phyloP scores from a whole-genome alignment of 176 grass and related monocot genomes.

The Phragmites australis region DNA sequence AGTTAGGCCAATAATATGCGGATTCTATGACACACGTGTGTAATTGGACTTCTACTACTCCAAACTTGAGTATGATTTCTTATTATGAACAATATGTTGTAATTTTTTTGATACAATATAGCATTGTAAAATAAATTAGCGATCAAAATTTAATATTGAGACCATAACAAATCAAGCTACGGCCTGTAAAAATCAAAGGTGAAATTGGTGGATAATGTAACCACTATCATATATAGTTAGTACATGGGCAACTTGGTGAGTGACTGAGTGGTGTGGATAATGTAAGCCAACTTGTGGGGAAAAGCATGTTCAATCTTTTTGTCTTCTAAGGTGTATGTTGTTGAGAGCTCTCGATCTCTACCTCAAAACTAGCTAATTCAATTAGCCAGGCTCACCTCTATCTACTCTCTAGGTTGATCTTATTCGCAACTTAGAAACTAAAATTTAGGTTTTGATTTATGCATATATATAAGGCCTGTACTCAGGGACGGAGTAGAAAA shows the following conservation, averaged over 20 bases:
- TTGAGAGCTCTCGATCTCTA: neutral
- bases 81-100: neutral
- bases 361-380: neutral
- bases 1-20: neutral
- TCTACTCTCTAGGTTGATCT: neutral
- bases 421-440: neutral
- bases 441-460: neutral
- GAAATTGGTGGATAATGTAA: neutral
- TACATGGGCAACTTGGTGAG: conserved; percentile 19
- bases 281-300: conserved; percentile 25
- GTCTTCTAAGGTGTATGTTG: neutral
- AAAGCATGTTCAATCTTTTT: neutral
- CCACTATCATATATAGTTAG: neutral
- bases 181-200: neutral
- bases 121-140: neutral
- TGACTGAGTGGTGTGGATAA: conserved; percentile 1
- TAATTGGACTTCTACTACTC: neutral
- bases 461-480: neutral
- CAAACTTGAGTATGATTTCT: neutral
- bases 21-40: neutral
- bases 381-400: neutral
- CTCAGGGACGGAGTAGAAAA: no score
- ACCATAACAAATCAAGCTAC: neutral
- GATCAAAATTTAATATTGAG: neutral
- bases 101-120: neutral